Percentiles rank a stretch among this genome's conserved stretches.
Conservation (phyloP, 352 stramenopile genomes). For the Chrysophaeum taylorii region DNA sequence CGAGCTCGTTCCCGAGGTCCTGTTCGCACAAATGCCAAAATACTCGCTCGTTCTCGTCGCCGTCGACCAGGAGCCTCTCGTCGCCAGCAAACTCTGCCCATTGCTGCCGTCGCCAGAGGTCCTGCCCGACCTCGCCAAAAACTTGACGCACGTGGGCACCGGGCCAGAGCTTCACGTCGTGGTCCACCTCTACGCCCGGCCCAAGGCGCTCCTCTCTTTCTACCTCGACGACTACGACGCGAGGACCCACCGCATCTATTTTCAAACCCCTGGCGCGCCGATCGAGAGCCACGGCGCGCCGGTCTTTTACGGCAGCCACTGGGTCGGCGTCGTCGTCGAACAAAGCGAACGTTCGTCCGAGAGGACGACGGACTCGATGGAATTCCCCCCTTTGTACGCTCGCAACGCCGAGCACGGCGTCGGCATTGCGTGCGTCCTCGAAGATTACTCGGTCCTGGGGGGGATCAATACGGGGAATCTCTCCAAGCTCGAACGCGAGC, state of each 20-base stretch:
- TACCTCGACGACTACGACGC: slow-evolving; percentile 4
- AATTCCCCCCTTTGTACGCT: neutral
- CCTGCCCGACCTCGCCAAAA: neutral
- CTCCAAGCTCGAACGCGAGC: no score
- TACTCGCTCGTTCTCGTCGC: neutral
- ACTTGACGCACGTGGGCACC: no score
- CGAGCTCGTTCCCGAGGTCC: neutral
- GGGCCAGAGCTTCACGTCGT: neutral
- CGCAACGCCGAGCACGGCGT: neutral
- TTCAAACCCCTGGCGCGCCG: neutral
- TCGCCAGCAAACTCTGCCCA: neutral
- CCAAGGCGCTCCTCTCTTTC: neutral
- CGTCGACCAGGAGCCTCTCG: neutral
- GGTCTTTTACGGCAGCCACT: neutral
- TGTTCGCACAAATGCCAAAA: neutral
- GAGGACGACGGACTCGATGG: no score
- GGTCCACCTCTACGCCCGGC: neutral
- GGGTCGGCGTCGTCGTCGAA: slow-evolving; percentile 1
- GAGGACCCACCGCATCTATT: neutral
- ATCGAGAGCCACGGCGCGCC: neutral
- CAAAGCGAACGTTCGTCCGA: neutral
- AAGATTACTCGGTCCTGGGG: no score
- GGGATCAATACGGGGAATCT: no score
- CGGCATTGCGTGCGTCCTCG: no score
- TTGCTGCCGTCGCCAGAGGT: neutral